phyloP scores from a whole-genome alignment of 495 filamentous ascomycete genomes.

The Bathelium albidoporum region DNA sequence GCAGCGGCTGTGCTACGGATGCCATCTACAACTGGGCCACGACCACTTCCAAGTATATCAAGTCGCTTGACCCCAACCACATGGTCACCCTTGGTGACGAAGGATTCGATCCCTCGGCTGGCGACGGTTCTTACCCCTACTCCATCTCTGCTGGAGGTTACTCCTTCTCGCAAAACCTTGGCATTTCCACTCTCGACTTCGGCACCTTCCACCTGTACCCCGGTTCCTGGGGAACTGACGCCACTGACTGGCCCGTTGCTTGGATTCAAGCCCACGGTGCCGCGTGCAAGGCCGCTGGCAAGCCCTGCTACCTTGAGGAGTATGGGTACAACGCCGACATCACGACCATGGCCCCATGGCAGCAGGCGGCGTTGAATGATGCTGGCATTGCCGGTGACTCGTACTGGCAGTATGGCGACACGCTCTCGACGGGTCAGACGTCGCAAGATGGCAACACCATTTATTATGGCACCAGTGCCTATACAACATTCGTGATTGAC shows the following conservation, averaged over 20 bases:
- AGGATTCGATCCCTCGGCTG: slow-evolving; percentile 10
- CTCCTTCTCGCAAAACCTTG: slow-evolving; percentile 7
- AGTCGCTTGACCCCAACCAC: slow-evolving; percentile 51
- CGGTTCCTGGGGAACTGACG: slow-evolving; percentile 12
- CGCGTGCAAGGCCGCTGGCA: slow-evolving; percentile 1
- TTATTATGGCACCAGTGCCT: slow-evolving; percentile 43
- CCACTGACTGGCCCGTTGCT: slow-evolving; percentile 7
- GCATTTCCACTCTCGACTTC: slow-evolving; percentile 14
- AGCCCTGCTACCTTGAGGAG: slow-evolving; percentile 17
- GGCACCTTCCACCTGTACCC: slow-evolving; percentile 23
- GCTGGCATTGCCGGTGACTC: slow-evolving; percentile 22
- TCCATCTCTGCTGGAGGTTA: neutral
- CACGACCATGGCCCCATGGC: slow-evolving; percentile 19
- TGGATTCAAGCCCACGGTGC: slow-evolving; percentile 20
- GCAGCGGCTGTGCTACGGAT: slow-evolving; percentile 47
- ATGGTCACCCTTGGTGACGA: slow-evolving; percentile 62
- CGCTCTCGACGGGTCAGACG: slow-evolving; percentile 16
- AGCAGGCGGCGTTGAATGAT: slow-evolving; percentile 11
- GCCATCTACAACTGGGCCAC: slow-evolving; percentile 50
- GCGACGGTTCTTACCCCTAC: slow-evolving; percentile 12
- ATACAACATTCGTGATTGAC: slow-evolving; percentile 45
- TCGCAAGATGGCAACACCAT: slow-evolving; percentile 22
- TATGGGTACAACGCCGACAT: slow-evolving; percentile 9
- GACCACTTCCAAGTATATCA: slow-evolving; percentile 52
- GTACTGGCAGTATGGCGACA: slow-evolving; percentile 29